Conservation (phyloP, 768 basidiomycete genomes). For the Postia placenta region DNA sequence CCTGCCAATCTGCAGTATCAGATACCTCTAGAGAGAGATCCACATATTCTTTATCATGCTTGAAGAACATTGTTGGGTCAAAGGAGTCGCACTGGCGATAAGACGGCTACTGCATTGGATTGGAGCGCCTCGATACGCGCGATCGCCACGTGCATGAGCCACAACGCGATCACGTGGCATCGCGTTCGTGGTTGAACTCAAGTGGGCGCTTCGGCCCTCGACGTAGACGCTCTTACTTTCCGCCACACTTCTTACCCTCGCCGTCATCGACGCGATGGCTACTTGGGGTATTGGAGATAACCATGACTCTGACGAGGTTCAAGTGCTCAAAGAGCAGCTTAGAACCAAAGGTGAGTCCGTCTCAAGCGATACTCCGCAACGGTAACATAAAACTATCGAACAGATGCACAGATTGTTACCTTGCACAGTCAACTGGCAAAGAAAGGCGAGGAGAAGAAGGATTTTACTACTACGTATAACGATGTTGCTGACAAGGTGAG, state of each 20-base stretch:
- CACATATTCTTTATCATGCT: conserved; percentile 23
- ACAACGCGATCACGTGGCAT: conserved; percentile 2
- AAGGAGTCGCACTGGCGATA: neutral
- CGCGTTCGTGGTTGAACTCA: neutral
- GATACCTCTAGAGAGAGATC: conserved; percentile 55
- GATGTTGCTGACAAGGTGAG: conserved; percentile 33
- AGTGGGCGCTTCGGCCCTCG: neutral
- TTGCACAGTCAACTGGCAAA: conserved; percentile 29
- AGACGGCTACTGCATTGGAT: neutral
- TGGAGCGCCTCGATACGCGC: neutral
- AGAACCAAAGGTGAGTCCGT: conserved; percentile 29
- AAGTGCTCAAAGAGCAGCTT: conserved; percentile 29
- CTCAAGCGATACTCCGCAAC: too few species aligned
- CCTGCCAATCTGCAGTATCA: conserved; percentile 54
- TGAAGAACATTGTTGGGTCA: conserved; percentile 2
- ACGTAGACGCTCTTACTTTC: neutral
- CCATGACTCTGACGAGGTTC: conserved; percentile 33
- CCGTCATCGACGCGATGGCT: conserved; percentile 26
- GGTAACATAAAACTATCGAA: neutral
- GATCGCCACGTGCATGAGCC: neutral
- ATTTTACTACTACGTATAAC: conserved; percentile 26
- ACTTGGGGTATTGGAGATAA: conserved; percentile 33
- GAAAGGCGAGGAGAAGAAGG: conserved; percentile 31
- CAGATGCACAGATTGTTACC: conserved; percentile 32
- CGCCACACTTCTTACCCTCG: neutral